Base-by-base conservation (phyloP, 768 basidiomycete species). In the Leccinum subgranulosum region DNA sequence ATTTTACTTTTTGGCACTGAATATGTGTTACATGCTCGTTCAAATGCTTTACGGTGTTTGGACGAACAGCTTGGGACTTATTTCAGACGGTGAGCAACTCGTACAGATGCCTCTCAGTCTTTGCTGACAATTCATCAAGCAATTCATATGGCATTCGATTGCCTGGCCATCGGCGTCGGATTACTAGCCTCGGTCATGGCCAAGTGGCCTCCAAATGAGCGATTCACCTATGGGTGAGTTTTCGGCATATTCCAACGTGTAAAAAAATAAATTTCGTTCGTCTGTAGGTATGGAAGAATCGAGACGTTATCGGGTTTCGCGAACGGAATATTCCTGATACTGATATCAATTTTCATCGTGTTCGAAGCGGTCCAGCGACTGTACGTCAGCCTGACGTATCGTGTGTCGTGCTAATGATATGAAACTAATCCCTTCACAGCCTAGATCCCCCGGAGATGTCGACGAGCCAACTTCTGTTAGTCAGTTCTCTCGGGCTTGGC, bases 131-230 rank as follows among this genome's bases (percentile, higher is more conserved):
- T 51, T 56, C 6, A n/a, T 51, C 25, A 62, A 98, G 96, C 97
- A 21, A 98, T 99, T 36, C 97, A 99, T 69, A 99, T 98, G 97
- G 92, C 94, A 11, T 99, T 99, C 64, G 97, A 99, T 74, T 98
- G 97, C 68, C 86, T 98, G 83, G 96, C 96, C 1, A 93, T 99
- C 52, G 94, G 86, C 0, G 92, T 99, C 53, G 97, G 97, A 2
- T 81, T 99, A 3, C 85, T 97, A 56, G 97, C 97, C 6, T 95
- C 92, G 9, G 91, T 99, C 6, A 98, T 98, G 90, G 94, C 96
- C 2, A 95, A 90, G 11, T 98, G 97, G 97, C 88, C 92, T 39
- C 90, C 94, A 0, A 94, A 98, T 74, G 89, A 90, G 64, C 80
- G 85, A 34, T 99, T 93, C 75, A 98, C 97, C 15, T 99, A 97